Conservation (phyloP, 768 basidiomycete genomes). For the Lyophyllum semitale region DNA sequence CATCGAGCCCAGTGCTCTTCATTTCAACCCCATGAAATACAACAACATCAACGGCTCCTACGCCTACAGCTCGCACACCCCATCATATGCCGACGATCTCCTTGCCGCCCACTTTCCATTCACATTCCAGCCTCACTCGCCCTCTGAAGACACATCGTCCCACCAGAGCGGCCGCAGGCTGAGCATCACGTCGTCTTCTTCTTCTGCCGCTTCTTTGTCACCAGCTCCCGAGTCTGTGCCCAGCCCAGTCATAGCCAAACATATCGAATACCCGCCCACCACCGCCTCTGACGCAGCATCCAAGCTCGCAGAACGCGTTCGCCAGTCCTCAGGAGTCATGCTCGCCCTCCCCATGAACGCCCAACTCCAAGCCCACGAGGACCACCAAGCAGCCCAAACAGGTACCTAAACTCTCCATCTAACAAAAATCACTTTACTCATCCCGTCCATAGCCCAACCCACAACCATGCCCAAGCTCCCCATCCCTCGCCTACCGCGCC, state of each 20-base stretch:
- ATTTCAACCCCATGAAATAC: constrained; percentile 40
- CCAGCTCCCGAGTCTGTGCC: constrained; percentile 44
- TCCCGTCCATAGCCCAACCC: constrained; percentile 12
- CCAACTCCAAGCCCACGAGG: constrained; percentile 30
- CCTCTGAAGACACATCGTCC: constrained; percentile 27
- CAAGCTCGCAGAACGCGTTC: constrained; percentile 42
- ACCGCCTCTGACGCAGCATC: not conserved
- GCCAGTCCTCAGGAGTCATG: constrained; percentile 59
- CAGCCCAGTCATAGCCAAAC: constrained; percentile 25
- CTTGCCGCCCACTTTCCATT: constrained; percentile 38
- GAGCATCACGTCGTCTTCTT: constrained; percentile 57
- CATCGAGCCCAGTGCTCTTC: constrained; percentile 66
- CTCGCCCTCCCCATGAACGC: constrained; percentile 46
- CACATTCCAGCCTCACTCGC: constrained; percentile 38
- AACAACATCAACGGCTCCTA: constrained; percentile 27
- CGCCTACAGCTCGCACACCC: constrained; percentile 26
- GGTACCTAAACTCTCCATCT: constrained; percentile 17
- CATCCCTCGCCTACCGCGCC: constrained; percentile 38
- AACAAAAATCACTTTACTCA: not conserved
- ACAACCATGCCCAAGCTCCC: constrained; percentile 34
- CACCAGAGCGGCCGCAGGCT: constrained; percentile 39
- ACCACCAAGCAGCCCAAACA: constrained; percentile 17
- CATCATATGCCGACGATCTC: constrained; percentile 21
- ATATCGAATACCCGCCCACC: constrained; percentile 23
- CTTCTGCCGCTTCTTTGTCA: constrained; percentile 56